These are phyloP conservation scores for Dorcoceras hygrometricum DNA, from an alignment of 257 asterid genomes.

Conservation along the genomic window DNA sequence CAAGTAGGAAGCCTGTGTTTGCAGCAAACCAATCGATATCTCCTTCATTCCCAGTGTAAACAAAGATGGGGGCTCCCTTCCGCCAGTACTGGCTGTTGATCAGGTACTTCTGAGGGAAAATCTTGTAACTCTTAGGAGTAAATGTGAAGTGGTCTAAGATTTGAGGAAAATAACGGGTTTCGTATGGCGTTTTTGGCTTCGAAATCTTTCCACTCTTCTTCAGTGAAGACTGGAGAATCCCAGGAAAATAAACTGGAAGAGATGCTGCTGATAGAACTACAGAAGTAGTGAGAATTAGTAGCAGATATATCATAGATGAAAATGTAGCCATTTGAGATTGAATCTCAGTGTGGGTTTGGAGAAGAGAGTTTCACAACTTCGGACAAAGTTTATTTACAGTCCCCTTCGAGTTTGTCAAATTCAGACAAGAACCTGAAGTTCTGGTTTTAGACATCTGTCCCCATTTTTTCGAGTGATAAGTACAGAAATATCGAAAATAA, in stretches of 20 bases:
- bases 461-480: no score
- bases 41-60: conserved; percentile 82
- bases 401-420: no score
- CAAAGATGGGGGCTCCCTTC: conserved; percentile 63
- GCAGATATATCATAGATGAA: conserved; percentile 30
- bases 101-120: conserved; percentile 67
- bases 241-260: conserved; percentile 44
- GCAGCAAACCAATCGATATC: conserved; percentile 81
- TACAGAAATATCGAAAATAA: no score
- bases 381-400: no score
- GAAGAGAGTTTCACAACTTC: background rate
- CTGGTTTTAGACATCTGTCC: no score
- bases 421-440: no score
- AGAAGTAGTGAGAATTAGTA: conserved; percentile 26
- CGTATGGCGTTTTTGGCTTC: conserved; percentile 45
- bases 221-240: conserved; percentile 40
- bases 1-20: conserved; percentile 73
- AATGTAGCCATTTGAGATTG: conserved; percentile 30
- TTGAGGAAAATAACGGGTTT: conserved; percentile 61
- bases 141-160: conserved; percentile 73
- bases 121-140: conserved; percentile 47
- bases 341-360: conserved; percentile 7
- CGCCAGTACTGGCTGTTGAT: conserved; percentile 56
- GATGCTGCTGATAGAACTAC: conserved; percentile 28
- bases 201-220: conserved; percentile 31